Percentiles rank a stretch among this genome's conserved stretches.
phyloP scores from a whole-genome alignment of 179 eudicot species.

The Dionaea muscipula region DNA sequence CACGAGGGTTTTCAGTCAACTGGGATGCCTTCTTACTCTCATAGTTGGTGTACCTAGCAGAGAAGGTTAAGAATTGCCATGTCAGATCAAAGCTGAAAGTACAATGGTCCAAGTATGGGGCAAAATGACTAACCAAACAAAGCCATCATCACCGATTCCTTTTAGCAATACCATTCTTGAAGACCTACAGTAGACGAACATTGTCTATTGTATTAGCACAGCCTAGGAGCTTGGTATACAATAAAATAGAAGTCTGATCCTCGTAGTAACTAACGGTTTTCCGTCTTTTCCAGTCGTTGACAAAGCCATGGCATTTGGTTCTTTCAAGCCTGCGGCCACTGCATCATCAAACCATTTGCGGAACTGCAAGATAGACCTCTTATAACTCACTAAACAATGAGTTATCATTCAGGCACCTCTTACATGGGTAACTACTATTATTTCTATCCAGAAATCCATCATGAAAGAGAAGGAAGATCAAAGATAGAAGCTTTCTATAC shows the following conservation, averaged over 20 bases:
- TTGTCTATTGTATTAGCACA: neutral
- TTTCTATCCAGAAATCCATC: too few relatives aligned
- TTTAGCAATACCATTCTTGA: constrained; percentile 86
- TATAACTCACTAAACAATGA: neutral
- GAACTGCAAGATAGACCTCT: constrained; percentile 49
- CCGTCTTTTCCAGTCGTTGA: constrained; percentile 71
- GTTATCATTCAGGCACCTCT: too few relatives aligned
- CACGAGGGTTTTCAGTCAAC: constrained; percentile 74
- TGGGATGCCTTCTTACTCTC: constrained; percentile 68
- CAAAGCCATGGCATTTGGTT: constrained; percentile 96
- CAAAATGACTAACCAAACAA: constrained; percentile 61
- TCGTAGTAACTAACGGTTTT: constrained; percentile 45
- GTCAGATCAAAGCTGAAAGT: constrained; percentile 3
- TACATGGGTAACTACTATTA: too few relatives aligned
- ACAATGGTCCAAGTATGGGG: constrained; percentile 1
- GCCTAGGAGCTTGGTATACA: neutral
- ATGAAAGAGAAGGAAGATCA: too few relatives aligned
- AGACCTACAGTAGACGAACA: constrained; percentile 43
- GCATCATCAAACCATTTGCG: constrained; percentile 95
- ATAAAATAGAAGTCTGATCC: constrained; percentile 2
- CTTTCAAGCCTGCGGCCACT: constrained; percentile 68
- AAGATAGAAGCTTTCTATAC: too few relatives aligned
- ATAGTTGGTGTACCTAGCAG: constrained; percentile 80
- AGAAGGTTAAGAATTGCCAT: too few relatives aligned
- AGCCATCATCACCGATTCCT: constrained; percentile 80